Base-by-base conservation (phyloP, 192 early-diverging fungal genomes). In the Coemansia sp. region DNA sequence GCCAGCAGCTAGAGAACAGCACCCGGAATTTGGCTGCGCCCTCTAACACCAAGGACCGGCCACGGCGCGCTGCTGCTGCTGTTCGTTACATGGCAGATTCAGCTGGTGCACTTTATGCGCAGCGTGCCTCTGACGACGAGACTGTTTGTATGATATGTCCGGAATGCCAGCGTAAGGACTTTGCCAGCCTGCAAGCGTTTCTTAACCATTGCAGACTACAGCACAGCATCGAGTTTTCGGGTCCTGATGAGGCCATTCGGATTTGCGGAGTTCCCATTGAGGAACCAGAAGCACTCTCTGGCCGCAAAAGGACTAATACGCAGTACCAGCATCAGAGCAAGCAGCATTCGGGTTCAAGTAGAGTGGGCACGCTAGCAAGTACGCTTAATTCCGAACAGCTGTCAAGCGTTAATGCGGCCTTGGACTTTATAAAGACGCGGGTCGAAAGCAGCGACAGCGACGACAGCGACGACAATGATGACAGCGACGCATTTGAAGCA, bases 181-280 rank as follows among this genome's bases (percentile, higher is more conserved):
- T 96, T 80, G 84, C 83, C 34, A 93, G 87, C 65, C 84, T 89
- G 48, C 92, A 92, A 68, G 92, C 93, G n/a, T 94, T 96, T 67
- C 65, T 94, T 18, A 93, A 92, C 65, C 94, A 96, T 66, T 91
- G 88, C 71, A 86, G 93, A 18, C 64, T 91, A 17, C 82, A 85
- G 10, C 93, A 95, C 72, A 68, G 80, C 30, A 66, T 86, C 10
- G 89, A 92, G 54, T 96, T 93, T 78, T 84, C 88, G 7, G 88
- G 84, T 52, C 85, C 90, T 56, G 88, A 89, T 28, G 91, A 94
- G 32, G 91, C 91, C 1, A 86, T 91, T 36, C 68, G 85, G 25
- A 67, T 81, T 34, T 93, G 93, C 73, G 93, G 94, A 10, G 82
- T 32, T 87, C 90, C 20, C 85, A 66, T 42, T 8, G 34, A 12